Base-by-base conservation (phyloP, 2,329 filamentous ascomycete genomes). In the Cadophora gregata region DNA sequence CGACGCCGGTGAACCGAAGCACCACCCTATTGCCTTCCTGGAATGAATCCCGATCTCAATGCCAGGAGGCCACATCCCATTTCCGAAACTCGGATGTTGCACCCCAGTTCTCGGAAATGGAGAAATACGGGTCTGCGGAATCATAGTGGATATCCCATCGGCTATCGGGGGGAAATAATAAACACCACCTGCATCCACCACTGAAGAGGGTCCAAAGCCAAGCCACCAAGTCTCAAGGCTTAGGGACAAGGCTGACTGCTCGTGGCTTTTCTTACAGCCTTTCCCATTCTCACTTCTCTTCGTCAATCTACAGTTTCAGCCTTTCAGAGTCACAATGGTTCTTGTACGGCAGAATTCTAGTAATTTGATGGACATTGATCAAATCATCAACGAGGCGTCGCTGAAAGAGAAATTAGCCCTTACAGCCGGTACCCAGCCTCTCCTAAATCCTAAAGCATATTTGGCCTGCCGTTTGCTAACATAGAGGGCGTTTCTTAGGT, bases 391-490 rank as follows among this genome's bases (percentile, higher is more conserved):
- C 53, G 31, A 56, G 53, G 31, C 53, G 7, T 36, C 53, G 58
- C 29, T 56, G 31, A 56, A 29, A 42, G 60, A 62, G 48, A 62
- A 62, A 27, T 31, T 62, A n/a, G 10, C 48, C 5, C 10, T 62
- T 4, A 55, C 48, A 25, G 47, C 60, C 14, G 60, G 60, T 62
- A 62, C n/a, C 24, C 12, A 5, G 19, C n/a, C 1, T 24, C 16
- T 29, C 2, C 9, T 25, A 10, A 10, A 25, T 51, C 29, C 19
- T 2, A 19, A 3, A 5, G 21, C 29, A 14, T 3, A 3, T 25
- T 5, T 10, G 27, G 45, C 38, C n/a, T 48, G 25, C n/a, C 33
- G n/a, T 48, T 50, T n/a, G 50, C 47, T 63, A 33, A 63, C 21
- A n/a, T 21, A 14, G 4, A 7, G 4, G 21, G 29, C 42, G 19